Base-by-base conservation (phyloP, 257 asterid genomes). In the Gardenia jasminoides region DNA sequence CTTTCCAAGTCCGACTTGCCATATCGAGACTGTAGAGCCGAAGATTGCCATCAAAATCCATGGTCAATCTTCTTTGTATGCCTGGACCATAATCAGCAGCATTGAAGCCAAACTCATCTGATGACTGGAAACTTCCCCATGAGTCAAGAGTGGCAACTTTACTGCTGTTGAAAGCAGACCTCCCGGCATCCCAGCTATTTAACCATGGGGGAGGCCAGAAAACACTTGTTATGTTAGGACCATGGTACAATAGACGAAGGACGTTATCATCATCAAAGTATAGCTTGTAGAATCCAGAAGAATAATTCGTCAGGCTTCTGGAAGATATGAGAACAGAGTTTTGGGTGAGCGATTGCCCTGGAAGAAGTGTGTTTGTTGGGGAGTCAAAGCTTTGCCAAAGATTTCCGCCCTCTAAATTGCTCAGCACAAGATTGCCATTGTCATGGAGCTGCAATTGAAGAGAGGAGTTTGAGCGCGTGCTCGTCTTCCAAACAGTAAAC, bases 391-490 rank as follows among this genome's bases (percentile, higher is more conserved):
- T 85, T 46, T 84, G 86, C 90, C 90, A 86, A 10, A 80, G 43
- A 26, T 10, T 44, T 28, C 67, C 33, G 31, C 69, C 81, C 3
- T 70, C 70, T 1, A 61, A 41, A 20, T n/a, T 75, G 2, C 6
- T 39, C n/a, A 87, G 82, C 50, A 82, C 54, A 69, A 87, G 90
- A 74, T 84, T 87, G n/a, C 90, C 88, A n/a, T 72, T 82, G 50
- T 87, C 83, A 19, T 10, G 70, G 36, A 87, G 83, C 2, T 30
- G 50, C 44, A 83, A 78, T 17, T 70, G 46, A 4, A 58, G 52
- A 0, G 66, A 6, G 0, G 70, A 62, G 12, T 70, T 75, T 0
- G 74, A 70, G 3, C 0, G 0, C 16, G 86, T 71, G 6, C 64
- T 47, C 52, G 77, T 82, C 9, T 69, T 62, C 90, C 90, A 87